Evolutionary conservation across 345 rosid genomes (phyloP).

Genomic region (Bretschneidera sinensis): DNA sequence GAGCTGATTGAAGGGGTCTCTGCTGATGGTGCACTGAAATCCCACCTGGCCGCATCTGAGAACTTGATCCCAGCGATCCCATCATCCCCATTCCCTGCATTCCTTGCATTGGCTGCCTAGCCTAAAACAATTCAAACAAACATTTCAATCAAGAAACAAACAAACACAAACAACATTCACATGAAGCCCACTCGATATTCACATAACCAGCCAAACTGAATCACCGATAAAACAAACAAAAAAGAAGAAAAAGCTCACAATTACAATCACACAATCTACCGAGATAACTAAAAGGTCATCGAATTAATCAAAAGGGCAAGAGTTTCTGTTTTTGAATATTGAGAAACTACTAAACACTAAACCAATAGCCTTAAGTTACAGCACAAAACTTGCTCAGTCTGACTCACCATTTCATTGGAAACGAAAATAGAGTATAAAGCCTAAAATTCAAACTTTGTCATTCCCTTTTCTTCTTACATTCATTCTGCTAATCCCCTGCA

Average conservation of each 20-base stretch:
- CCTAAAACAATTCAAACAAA: slow-evolving; percentile 28
- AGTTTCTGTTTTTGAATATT: no score
- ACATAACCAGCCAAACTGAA: neutral
- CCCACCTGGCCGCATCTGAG: slow-evolving; percentile 67
- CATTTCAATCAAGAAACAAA: slow-evolving; percentile 10
- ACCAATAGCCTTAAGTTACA: neutral
- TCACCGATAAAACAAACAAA: neutral
- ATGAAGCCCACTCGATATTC: neutral
- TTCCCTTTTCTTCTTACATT: slow-evolving; percentile 3
- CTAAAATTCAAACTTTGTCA: neutral
- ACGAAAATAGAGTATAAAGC: neutral
- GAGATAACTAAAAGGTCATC: neutral
- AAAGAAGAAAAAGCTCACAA: neutral
- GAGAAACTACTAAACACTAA: no score
- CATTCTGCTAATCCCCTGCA: slow-evolving; percentile 7
- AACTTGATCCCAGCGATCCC: slow-evolving; percentile 55
- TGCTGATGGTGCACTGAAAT: slow-evolving; percentile 62
- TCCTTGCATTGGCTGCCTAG: slow-evolving; percentile 54
- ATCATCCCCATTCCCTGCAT: slow-evolving; percentile 67
- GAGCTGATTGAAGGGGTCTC: slow-evolving; percentile 67
- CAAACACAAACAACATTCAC: neutral
- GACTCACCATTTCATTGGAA: neutral
- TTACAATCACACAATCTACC: neutral
- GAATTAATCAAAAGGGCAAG: neutral
- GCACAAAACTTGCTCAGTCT: neutral